A percentile compares a stretch with the other conserved stretches of the same genome.
phyloP scores from a whole-genome alignment of 768 basidiomycete genomes.

The Phlebiopsis flavidoalba region DNA sequence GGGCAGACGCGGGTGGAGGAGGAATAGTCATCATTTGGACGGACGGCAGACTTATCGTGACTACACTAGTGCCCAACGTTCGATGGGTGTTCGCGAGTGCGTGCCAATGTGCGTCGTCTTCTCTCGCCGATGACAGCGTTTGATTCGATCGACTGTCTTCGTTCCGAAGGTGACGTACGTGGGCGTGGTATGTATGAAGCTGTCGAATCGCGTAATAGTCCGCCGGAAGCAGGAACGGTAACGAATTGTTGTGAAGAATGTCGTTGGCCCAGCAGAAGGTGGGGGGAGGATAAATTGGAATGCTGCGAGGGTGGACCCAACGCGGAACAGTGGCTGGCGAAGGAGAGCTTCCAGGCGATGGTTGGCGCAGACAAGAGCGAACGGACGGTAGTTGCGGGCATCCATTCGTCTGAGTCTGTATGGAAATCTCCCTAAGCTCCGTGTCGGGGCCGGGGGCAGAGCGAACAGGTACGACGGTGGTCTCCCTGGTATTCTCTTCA shows the following conservation, averaged over 20 bases:
- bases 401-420: slow-evolving; percentile 80
- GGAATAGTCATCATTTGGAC: slow-evolving; percentile 75
- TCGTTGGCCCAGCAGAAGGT: slow-evolving; percentile 34
- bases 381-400: slow-evolving; percentile 30
- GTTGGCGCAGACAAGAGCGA: slow-evolving; percentile 21
- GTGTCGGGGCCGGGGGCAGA: slow-evolving; percentile 38
- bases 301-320: slow-evolving; percentile 55
- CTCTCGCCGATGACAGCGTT: slow-evolving; percentile 47
- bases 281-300: slow-evolving; percentile 60
- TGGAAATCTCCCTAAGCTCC: slow-evolving; percentile 67
- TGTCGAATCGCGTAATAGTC: slow-evolving; percentile 46
- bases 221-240: slow-evolving; percentile 36
- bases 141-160: slow-evolving; percentile 71
- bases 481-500: slow-evolving; percentile 14
- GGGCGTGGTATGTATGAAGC: slow-evolving; percentile 44
- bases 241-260: slow-evolving; percentile 28
- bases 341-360: slow-evolving; percentile 24
- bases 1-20: slow-evolving; percentile 73
- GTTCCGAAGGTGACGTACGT: slow-evolving; percentile 51
- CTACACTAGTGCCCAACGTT: slow-evolving; percentile 35
- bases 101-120: no score
- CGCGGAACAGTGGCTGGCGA: slow-evolving; percentile 45
- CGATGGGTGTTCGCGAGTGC: no score
- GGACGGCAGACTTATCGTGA: slow-evolving; percentile 81
- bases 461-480: slow-evolving; percentile 1